Percentiles rank a stretch among this genome's conserved stretches.
These are phyloP conservation scores for Candida loeiensis DNA, from an alignment of 805 yeast genomes.

Conservation along the genomic window DNA sequence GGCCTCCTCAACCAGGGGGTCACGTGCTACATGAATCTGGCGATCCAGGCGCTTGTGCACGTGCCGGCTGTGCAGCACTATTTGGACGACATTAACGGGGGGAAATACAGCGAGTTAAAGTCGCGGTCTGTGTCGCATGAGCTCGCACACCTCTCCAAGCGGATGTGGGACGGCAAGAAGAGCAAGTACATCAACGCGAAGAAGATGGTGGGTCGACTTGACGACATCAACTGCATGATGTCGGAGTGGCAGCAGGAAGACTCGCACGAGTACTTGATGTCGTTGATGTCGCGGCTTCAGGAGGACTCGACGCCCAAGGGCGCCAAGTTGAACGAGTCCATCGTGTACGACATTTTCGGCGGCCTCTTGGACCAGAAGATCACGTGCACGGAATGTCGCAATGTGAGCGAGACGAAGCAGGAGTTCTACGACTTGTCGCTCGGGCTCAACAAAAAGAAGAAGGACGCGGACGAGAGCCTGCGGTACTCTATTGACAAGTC, in stretches of 20 bases:
- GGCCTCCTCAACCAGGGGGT: slow-evolving; percentile 92
- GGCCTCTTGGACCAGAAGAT: slow-evolving; percentile 84
- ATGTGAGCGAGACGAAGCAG: slow-evolving; percentile 81
- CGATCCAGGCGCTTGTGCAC: slow-evolving; percentile 86
- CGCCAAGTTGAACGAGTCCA: slow-evolving; percentile 72
- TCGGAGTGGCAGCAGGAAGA: slow-evolving; percentile 97
- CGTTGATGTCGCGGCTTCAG: slow-evolving; percentile 79
- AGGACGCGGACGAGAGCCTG: neutral
- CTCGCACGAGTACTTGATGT: slow-evolving; percentile 95
- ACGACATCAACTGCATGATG: slow-evolving; percentile 93
- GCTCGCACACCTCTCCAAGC: slow-evolving; percentile 63
- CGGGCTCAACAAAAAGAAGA: slow-evolving; percentile 53
- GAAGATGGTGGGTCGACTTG: slow-evolving; percentile 63
- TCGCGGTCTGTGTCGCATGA: slow-evolving; percentile 60
- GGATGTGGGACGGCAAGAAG: slow-evolving; percentile 55
- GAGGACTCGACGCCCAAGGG: slow-evolving; percentile 93
- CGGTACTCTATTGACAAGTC: slow-evolving; percentile 72
- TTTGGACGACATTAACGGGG: slow-evolving; percentile 58
- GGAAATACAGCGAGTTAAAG: slow-evolving; percentile 47
- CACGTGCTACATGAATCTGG: slow-evolving; percentile 94
- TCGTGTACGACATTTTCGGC: slow-evolving; percentile 90
- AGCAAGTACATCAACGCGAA: slow-evolving; percentile 65
- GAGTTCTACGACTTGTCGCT: slow-evolving; percentile 91
- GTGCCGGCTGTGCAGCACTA: slow-evolving; percentile 89
- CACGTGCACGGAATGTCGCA: slow-evolving; percentile 77